Evolutionary conservation across 495 filamentous ascomycete genomes (phyloP).

Genomic region (Choiromyces venosus): DNA sequence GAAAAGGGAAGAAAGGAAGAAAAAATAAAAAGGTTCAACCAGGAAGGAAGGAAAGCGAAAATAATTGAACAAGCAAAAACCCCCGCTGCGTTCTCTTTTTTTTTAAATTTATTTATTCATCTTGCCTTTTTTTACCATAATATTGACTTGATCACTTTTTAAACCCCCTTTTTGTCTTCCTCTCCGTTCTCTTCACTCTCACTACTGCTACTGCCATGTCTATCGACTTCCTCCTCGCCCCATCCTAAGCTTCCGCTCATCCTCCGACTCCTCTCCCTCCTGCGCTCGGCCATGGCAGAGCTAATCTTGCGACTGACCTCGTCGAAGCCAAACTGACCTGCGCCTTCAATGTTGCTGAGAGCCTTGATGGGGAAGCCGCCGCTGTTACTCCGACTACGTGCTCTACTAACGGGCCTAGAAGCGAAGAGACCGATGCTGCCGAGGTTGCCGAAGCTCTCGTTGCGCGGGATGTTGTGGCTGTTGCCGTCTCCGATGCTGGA

Average conservation of each 20-base stretch:
- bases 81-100: neutral
- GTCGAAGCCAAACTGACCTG: slow-evolving; percentile 59
- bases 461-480: slow-evolving; percentile 58
- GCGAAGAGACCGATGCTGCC: slow-evolving; percentile 82
- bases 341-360: slow-evolving; percentile 62
- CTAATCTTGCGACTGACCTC: slow-evolving; percentile 79
- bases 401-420: slow-evolving; percentile 69
- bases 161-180: slow-evolving; percentile 31
- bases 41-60: neutral
- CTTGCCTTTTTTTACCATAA: neutral
- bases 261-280: slow-evolving; percentile 63
- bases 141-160: slow-evolving; percentile 4
- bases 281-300: slow-evolving; percentile 81
- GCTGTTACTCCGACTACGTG: slow-evolving; percentile 66
- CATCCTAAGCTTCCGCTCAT: slow-evolving; percentile 51
- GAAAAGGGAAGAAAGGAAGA: neutral
- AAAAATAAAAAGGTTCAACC: neutral
- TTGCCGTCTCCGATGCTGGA: slow-evolving; percentile 13
- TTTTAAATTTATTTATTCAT: neutral
- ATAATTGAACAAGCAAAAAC: neutral
- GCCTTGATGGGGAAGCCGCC: slow-evolving; percentile 61
- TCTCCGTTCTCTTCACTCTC: slow-evolving; percentile 27
- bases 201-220: slow-evolving; percentile 3
- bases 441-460: slow-evolving; percentile 88
- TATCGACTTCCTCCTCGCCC: slow-evolving; percentile 44